Conservation (phyloP, 2,329 filamentous ascomycete species). For the Tolypocladium tundrense region DNA sequence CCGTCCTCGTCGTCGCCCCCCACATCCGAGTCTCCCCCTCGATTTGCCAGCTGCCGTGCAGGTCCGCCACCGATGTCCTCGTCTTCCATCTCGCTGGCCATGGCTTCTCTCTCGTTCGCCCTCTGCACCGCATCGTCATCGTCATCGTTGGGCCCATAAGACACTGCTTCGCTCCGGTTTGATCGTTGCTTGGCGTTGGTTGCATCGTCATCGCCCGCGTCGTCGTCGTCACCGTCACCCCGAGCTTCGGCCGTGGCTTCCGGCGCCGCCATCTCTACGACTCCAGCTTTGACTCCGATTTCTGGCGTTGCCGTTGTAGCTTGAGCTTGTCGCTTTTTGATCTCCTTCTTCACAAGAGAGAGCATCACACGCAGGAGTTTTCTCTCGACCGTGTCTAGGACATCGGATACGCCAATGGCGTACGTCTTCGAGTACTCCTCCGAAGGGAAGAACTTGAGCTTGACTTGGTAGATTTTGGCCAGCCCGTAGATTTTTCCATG, state of each 20-base stretch:
- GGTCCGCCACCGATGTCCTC: conserved; percentile 43
- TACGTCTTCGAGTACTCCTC: conserved; percentile 80
- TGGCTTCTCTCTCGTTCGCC: conserved; percentile 21
- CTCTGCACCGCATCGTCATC: conserved; percentile 70
- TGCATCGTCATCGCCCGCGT: conserved; percentile 70
- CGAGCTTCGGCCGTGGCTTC: conserved; percentile 19
- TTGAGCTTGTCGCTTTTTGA: conserved; percentile 67
- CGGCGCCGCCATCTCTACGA: conserved; percentile 38
- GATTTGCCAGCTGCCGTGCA: conserved; percentile 16
- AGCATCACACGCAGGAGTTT: conserved; percentile 68
- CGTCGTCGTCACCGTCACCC: conserved; percentile 52
- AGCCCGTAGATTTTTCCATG: conserved; percentile 56
- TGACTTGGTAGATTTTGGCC: conserved; percentile 78
- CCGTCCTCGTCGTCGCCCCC: conserved; percentile 25
- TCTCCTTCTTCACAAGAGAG: conserved; percentile 60
- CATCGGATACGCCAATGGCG: conserved; percentile 68
- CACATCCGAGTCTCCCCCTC: conserved; percentile 23
- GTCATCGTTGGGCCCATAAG: conserved; percentile 87
- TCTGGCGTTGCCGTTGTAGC: conserved; percentile 65
- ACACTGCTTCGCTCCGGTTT: conserved; percentile 72
- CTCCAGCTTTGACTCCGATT: conserved; percentile 47
- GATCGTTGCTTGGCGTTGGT: conserved; percentile 63
- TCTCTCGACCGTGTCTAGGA: conserved; percentile 68
- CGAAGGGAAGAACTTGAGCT: conserved; percentile 72
- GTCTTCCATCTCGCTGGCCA: conserved; percentile 28